These are phyloP conservation scores for Pogostemon cablin DNA, from an alignment of 257 asterid species.

Conservation along the genomic window DNA sequence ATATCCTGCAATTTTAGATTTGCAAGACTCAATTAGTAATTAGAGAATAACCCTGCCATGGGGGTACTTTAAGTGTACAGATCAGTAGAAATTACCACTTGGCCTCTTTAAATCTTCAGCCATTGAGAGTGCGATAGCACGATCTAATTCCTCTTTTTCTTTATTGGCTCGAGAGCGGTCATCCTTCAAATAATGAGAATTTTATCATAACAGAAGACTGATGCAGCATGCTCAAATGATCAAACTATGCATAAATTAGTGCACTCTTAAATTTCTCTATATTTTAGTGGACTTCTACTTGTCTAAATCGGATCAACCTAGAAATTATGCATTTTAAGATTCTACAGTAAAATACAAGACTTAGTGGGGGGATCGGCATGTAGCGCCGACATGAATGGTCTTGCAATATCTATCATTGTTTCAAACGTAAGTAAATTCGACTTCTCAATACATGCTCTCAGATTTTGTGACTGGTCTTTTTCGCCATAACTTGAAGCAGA, in stretches of 20 bases:
- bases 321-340: background rate
- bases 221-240: background rate
- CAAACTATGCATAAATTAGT: constrained; percentile 5
- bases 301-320: constrained; percentile 10
- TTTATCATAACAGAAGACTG: background rate
- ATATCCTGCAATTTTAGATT: constrained; percentile 52
- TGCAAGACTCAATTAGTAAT: background rate
- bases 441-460: background rate
- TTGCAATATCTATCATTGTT: background rate
- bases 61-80: constrained; percentile 12
- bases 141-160: constrained; percentile 84
- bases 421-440: background rate
- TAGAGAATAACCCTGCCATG: background rate
- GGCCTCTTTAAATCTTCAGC: constrained; percentile 75
- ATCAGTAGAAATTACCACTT: constrained; percentile 42
- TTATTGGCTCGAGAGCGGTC: constrained; percentile 59
- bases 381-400: background rate
- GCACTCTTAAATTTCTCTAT: background rate
- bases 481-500: no score
- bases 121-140: constrained; percentile 81
- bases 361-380: no score
- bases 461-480: background rate
- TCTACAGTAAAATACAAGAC: no score
- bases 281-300: background rate
- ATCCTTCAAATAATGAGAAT: constrained; percentile 57